Base-by-base conservation (phyloP, 805 yeast genomes). In the Wickerhamiella galacta region DNA sequence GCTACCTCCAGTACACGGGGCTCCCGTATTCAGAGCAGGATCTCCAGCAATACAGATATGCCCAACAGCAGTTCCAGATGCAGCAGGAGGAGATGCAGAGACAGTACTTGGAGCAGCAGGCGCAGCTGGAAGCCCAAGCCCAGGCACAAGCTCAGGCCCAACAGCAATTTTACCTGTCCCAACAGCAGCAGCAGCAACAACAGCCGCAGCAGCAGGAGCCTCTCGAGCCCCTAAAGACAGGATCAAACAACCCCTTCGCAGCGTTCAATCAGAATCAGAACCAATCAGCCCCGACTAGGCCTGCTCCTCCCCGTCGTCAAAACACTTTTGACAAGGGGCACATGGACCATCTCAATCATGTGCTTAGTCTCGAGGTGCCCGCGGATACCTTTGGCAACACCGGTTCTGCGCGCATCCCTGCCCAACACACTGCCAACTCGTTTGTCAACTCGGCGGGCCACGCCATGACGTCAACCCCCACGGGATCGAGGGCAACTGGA, bases 301-400 rank as follows among this genome's bases (percentile, higher is more conserved):
- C 36, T 14, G 17, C 32, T 10, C 10, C 18, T 7, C 28, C 37
- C 25, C 42, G 39, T 27, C 38, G 67, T 18, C 68, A 67, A 46
- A 60, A 56, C 37, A 64, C 71, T 47, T 66, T 70, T 39, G 70
- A 69, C 28, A 62, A 68, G 48, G 46, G 31, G 4, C 55, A 52
- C 57, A 69, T 64, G 61, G 82, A 45, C 40, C 85, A 79, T 39
- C 66, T 87, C 49, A 83, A 83, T 58, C 66, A 68, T 34, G 62
- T 85, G 34, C 61, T 87, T 42, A 81, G 90, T 9, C 69, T 72
- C 28, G 95, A 94, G 19, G 80, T 93, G 0, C 95, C 94, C 20
- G 63, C 82, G 36, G 98, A 85, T 58, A 85, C 95, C 0, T 90
- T 80, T 54, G 93, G 93, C 52, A 82, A 81, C 54, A 72, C 77